Evolutionary conservation across 2,329 filamentous ascomycete species (phyloP).

Genomic region (Venturia effusa): DNA sequence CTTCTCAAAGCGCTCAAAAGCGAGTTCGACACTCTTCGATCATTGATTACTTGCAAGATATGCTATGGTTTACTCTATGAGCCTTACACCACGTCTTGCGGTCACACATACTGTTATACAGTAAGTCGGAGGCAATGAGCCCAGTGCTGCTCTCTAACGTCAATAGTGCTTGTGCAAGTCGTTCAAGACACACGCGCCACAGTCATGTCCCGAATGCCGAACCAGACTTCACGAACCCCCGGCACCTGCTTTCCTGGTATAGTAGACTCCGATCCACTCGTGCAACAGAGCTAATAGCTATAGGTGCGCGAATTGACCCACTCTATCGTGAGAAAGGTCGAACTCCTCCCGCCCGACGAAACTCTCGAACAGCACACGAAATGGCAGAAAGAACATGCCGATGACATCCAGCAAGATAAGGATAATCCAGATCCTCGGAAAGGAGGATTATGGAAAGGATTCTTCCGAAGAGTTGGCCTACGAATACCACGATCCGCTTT

Average conservation of each 20-base stretch:
- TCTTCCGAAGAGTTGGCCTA: constrained; percentile 32
- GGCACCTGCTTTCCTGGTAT: constrained; percentile 42
- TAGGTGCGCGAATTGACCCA: constrained; percentile 50
- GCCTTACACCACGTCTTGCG: constrained; percentile 56
- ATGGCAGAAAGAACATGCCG: constrained; percentile 48
- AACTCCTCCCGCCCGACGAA: constrained; percentile 53
- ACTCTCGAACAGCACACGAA: constrained; percentile 49
- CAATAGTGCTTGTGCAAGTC: constrained; percentile 45
- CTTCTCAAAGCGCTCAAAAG: constrained; percentile 28
- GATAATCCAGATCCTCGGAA: constrained; percentile 36
- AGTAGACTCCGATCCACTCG: not conserved
- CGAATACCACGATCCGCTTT: constrained; percentile 27
- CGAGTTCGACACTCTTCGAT: constrained; percentile 51
- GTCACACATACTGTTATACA: constrained; percentile 63
- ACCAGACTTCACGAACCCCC: constrained; percentile 47
- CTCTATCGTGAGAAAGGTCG: constrained; percentile 48
- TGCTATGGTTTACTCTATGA: constrained; percentile 59
- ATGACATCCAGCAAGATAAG: constrained; percentile 49
- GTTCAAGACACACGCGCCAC: constrained; percentile 38
- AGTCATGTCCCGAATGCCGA: constrained; percentile 59
- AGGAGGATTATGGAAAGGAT: constrained; percentile 54
- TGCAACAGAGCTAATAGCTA: not conserved
- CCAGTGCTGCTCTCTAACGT: constrained; percentile 16
- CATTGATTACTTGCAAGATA: constrained; percentile 54
- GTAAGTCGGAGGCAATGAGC: constrained; percentile 27